phyloP scores from a whole-genome alignment of 495 filamentous ascomycete genomes.

The Trichoderma virens region DNA sequence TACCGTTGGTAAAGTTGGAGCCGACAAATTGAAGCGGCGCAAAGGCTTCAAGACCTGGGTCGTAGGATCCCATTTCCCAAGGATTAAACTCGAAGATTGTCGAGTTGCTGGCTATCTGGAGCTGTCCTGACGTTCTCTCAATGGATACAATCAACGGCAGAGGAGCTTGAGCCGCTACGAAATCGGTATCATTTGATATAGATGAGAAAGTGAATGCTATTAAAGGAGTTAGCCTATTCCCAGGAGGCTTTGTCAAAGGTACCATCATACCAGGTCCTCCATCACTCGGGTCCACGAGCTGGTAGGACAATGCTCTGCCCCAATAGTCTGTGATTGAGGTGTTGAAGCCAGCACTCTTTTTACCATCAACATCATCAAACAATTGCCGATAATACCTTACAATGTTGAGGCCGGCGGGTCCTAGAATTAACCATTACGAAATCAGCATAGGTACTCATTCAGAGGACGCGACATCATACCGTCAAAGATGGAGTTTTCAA shows the following conservation, averaged over 20 bases:
- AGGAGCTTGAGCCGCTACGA: slow-evolving; percentile 59
- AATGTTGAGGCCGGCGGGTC: background rate
- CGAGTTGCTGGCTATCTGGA: slow-evolving; percentile 61
- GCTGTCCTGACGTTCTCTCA: slow-evolving; percentile 57
- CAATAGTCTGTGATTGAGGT: slow-evolving; percentile 83
- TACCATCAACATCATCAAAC: slow-evolving; percentile 50
- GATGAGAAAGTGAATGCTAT: slow-evolving; percentile 75
- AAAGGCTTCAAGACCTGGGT: slow-evolving; percentile 76
- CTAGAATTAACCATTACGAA: background rate
- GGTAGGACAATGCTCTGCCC: slow-evolving; percentile 71
- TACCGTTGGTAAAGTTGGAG: slow-evolving; percentile 66
- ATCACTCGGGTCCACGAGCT: slow-evolving; percentile 69
- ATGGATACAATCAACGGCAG: slow-evolving; percentile 80
- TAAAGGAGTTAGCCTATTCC: background rate
- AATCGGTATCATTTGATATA: slow-evolving; percentile 62
- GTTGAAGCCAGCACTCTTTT: slow-evolving; percentile 64
- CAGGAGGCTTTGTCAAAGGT: no score
- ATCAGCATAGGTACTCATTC: background rate
- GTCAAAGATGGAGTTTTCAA: slow-evolving; percentile 65
- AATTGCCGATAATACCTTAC: background rate
- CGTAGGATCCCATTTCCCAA: slow-evolving; percentile 77
- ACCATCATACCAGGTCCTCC: slow-evolving; percentile 50
- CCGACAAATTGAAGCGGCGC: slow-evolving; percentile 68
- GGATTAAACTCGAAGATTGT: slow-evolving; percentile 86
- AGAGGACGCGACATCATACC: background rate